Evolutionary conservation across 306 rosid species (phyloP).

Genomic region (Clitoria ternatea): DNA sequence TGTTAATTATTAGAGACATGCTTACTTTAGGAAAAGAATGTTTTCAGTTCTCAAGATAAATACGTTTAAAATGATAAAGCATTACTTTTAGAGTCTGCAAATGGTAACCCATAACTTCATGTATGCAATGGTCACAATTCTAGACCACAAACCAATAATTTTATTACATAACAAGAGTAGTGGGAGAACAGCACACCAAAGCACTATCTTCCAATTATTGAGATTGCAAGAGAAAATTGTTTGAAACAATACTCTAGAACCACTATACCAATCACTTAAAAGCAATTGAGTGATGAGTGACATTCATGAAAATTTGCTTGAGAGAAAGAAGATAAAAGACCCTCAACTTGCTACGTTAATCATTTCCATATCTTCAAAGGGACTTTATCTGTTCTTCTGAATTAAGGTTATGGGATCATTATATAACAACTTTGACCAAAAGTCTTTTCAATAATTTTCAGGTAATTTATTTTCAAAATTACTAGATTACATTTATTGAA

Average conservation of each 20-base stretch:
- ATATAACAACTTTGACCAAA: neutral
- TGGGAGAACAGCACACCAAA: neutral
- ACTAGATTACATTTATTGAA: neutral
- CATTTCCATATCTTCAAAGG: neutral
- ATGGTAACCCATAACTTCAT: neutral
- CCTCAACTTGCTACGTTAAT: neutral
- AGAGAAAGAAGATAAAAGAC: neutral
- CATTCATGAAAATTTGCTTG: neutral
- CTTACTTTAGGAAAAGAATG: neutral
- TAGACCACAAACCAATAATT: neutral
- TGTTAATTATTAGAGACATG: neutral
- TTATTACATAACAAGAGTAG: neutral
- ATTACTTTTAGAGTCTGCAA: neutral
- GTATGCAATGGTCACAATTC: neutral
- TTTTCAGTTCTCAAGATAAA: neutral
- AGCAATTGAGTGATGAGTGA: neutral
- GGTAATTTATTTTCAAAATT: no score
- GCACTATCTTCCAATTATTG: neutral
- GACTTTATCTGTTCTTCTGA: neutral
- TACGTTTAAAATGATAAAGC: neutral
- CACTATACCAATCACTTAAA: neutral
- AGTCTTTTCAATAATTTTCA: neutral
- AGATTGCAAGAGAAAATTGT: neutral
- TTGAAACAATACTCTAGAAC: neutral
- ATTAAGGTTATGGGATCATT: neutral